A percentile compares a stretch with the other conserved stretches of the same genome.
phyloP scores from a whole-genome alignment of 2,329 filamentous ascomycete species.

The Cryphonectria radicalis region DNA sequence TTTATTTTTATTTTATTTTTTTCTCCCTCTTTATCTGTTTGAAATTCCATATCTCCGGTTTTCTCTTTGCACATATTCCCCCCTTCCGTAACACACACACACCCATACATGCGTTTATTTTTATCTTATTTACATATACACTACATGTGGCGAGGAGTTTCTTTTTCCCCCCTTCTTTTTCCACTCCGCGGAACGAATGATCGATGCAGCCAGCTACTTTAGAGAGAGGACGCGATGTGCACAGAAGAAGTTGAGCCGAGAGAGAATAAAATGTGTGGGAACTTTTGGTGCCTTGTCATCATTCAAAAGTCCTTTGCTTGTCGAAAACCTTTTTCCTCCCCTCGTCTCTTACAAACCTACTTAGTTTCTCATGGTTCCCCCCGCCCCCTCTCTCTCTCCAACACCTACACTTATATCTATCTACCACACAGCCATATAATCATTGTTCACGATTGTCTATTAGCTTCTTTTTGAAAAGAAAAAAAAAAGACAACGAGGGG shows the following conservation, averaged over 20 bases:
- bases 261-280: neutral
- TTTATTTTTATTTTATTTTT: neutral
- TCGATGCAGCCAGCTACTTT: neutral
- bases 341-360: neutral
- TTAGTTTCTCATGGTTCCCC: neutral
- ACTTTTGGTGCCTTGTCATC: neutral
- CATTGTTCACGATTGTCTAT: neutral
- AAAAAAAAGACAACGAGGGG: neutral
- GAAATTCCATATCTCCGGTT: neutral
- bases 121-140: conserved; percentile 6
- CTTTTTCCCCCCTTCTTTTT: no score
- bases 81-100: neutral
- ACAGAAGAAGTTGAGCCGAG: neutral
- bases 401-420: neutral
- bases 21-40: neutral
- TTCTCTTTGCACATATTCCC: conserved; percentile 27
- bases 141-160: conserved; percentile 26
- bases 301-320: neutral
- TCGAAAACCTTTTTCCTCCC: no score
- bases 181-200: conserved; percentile 18
- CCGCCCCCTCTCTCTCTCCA: no score
- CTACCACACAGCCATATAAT: neutral
- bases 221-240: neutral
- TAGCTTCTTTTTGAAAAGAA: neutral
- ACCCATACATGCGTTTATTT: conserved; percentile 10